Evolutionary conservation across 202 grass and related monocot species (phyloP), one percentile per base, ranked within the genome.

Genomic region (Schoenoplectus tabernaemontani): DNA sequence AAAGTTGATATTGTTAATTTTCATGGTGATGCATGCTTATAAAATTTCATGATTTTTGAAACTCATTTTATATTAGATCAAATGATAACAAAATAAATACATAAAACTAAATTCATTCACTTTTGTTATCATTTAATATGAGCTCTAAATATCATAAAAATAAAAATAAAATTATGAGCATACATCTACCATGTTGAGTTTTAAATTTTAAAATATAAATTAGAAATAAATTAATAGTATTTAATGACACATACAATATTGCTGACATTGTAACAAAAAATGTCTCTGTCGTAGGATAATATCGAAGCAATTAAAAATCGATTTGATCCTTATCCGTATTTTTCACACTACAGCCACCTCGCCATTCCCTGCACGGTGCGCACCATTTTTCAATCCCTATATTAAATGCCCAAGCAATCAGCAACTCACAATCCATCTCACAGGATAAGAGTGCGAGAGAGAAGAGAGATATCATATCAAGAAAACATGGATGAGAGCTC

Each of bases 401-500:
- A 58, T 57, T 60, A 76, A 83, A 32, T 58, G 44, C 78, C 23
- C 13, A 44, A 62, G 51, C 54, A 60, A 71, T 58, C 48, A 72
- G 1, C 80, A 24, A 69, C 8, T 69, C 26, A 39, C 17, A 70
- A 0, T 10, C 54, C 48, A 74, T 16, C 32, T 58, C 20, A 70
- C 37, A 38, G 60, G 65, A 83, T 71, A 83, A 83, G 51, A 83
- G 15, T 75, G 20, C 60, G 9, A 75, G 51, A 74, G 65, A 83
- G 75, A 36, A 74, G 50, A 56, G 15, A 6, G 5, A 59, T 32
- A 82, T 22, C 53, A 57, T 28, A 28, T 28, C 28, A n/a, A 42
- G 28, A 54, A 28, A 57, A 72, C 53, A 60, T 71, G 53, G 69
- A 74, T 10, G 19, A 1, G 26, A 83, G 10, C 32, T 48, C 54